phyloP scores from a whole-genome alignment of 768 basidiomycete species.

The Stropharia rugosoannulata region DNA sequence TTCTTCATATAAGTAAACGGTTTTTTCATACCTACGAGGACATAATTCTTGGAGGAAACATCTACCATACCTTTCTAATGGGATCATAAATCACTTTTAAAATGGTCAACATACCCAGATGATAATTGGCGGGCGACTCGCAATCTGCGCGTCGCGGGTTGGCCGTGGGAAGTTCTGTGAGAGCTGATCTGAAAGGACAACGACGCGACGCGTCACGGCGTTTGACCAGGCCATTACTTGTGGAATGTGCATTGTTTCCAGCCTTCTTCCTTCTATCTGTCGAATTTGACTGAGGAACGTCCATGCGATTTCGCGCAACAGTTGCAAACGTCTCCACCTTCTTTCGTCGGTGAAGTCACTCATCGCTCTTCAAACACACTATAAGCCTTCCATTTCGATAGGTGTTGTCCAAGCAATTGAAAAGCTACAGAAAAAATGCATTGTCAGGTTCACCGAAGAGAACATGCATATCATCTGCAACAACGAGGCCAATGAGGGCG shows the following conservation, averaged over 20 bases:
- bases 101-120: no score
- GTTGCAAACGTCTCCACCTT: constrained; percentile 30
- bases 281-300: no score
- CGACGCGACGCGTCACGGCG: constrained; percentile 1
- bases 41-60: no score
- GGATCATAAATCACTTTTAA: no score
- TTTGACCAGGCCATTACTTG: neutral
- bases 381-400: constrained; percentile 24
- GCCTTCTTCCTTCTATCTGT: neutral
- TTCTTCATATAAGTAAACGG: no score
- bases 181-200: no score
- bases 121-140: no score
- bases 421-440: constrained; percentile 81
- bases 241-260: neutral
- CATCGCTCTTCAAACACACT: neutral
- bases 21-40: no score
- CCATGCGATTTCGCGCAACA: constrained; percentile 32
- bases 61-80: no score
- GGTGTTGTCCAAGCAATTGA: constrained; percentile 82
- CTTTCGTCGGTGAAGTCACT: constrained; percentile 27
- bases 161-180: no score
- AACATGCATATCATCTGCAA: constrained; percentile 86
- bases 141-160: no score
- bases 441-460: constrained; percentile 73
- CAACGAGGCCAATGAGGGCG: constrained; percentile 74